Conservation (phyloP, 179 eudicot genomes). For the Beta macrorhiza region DNA sequence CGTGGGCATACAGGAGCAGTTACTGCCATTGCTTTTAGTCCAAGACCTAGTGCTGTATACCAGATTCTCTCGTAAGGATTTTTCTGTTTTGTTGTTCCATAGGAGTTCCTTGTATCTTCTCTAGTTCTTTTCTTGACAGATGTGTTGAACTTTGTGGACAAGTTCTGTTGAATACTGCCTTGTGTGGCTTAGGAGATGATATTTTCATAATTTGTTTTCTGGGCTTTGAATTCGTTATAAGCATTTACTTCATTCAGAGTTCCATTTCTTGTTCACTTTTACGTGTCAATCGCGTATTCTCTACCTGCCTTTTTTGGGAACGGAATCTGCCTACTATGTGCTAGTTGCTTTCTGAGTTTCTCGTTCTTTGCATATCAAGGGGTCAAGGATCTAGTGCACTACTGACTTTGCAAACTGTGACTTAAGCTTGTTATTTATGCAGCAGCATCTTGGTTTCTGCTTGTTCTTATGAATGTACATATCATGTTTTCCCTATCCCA, state of each 20-base stretch:
- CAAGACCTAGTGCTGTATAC: conserved; percentile 61
- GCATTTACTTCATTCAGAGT: neutral
- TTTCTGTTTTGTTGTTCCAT: conserved; percentile 6
- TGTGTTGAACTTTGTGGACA: neutral
- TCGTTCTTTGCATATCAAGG: neutral
- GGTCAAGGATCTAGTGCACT: neutral
- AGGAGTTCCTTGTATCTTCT: neutral
- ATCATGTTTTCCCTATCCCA: neutral
- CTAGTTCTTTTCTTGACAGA: neutral
- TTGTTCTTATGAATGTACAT: neutral
- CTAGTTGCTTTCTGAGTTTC: neutral
- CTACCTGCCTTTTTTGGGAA: neutral
- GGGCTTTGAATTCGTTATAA: neutral
- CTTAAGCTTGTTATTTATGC: neutral
- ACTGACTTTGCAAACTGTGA: neutral
- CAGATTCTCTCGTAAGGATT: conserved; percentile 82
- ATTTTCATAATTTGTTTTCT: neutral
- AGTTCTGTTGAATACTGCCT: neutral
- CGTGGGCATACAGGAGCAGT: conserved; percentile 91
- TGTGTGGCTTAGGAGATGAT: neutral
- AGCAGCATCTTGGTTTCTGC: neutral
- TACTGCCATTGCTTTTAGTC: conserved; percentile 87
- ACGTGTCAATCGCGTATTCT: neutral
- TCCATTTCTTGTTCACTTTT: neutral
- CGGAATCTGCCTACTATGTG: neutral